Percentiles rank a stretch among this genome's conserved stretches.
Conservation (phyloP, 2,329 filamentous ascomycete genomes). For the Trichoderma citrinoviride region DNA sequence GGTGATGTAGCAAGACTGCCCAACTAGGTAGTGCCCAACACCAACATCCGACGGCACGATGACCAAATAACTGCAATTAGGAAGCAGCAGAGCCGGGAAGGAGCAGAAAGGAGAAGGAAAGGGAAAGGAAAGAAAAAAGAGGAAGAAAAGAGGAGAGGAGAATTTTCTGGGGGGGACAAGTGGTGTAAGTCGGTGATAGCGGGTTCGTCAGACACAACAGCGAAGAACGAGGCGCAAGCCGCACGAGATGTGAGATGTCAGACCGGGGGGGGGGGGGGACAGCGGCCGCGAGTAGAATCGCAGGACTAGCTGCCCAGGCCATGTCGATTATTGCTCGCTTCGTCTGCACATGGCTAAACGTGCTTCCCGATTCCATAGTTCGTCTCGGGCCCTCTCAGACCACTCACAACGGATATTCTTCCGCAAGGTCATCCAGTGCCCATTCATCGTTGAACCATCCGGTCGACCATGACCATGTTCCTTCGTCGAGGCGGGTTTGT, state of each 20-base stretch:
- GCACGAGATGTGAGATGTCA: conserved; percentile 17
- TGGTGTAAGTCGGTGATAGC: conserved; percentile 12
- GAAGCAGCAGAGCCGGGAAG: not conserved
- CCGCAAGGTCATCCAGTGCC: not conserved
- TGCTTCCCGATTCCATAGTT: not conserved
- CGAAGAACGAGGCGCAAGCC: conserved; percentile 15
- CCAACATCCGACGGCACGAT: not conserved
- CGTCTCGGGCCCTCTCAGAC: not conserved
- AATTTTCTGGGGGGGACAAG: not conserved
- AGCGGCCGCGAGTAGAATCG: conserved; percentile 1
- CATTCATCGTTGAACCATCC: not conserved
- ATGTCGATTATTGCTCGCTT: not conserved
- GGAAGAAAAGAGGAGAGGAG: not conserved
- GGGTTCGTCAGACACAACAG: conserved; percentile 8
- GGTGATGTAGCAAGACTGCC: not conserved
- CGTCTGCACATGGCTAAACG: not conserved
- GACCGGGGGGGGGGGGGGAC: not conserved
- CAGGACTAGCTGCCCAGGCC: conserved; percentile 1
- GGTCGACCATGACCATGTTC: not conserved
- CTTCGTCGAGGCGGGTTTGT: not conserved
- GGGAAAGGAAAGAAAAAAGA: not conserved
- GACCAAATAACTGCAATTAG: not conserved
- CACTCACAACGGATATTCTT: not conserved
- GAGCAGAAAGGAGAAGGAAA: not conserved
- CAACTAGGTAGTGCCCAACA: not conserved